These are phyloP conservation scores for Solanum stenotomum DNA, from an alignment of 257 asterid species.

Conservation along the genomic window DNA sequence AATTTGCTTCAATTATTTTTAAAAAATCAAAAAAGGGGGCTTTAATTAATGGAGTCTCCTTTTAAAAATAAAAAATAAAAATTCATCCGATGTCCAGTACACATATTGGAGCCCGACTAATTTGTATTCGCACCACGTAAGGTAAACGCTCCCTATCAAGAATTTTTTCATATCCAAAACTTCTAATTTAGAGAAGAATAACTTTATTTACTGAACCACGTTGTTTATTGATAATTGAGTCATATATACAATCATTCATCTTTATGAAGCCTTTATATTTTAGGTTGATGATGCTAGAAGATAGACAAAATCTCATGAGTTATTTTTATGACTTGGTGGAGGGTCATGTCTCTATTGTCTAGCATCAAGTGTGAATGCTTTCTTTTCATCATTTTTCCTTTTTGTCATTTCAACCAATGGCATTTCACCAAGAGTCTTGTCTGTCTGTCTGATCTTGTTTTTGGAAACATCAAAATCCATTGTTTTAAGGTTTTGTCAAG, in stretches of 20 bases:
- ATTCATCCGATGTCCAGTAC: too few species aligned
- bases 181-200: too few species aligned
- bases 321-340: neutral
- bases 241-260: neutral
- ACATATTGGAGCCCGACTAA: too few species aligned
- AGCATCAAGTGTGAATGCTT: neutral
- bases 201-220: too few species aligned
- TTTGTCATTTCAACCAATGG: neutral
- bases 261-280: neutral
- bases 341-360: neutral
- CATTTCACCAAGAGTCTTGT: neutral
- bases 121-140: too few species aligned
- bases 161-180: too few species aligned
- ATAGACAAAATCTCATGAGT: neutral
- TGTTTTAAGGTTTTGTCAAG: neutral
- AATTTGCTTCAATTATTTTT: neutral
- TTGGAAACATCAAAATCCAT: neutral
- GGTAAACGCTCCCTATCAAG: fast-evolving
- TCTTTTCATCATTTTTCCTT: neutral
- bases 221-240: neutral
- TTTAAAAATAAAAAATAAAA: too few species aligned
- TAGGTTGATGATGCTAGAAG: neutral
- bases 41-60: neutral
- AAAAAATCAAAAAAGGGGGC: neutral
- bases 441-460: neutral